Evolutionary conservation across 2,329 filamentous ascomycete genomes (phyloP), one percentile per base, ranked within the genome.

Genomic region (Metarhizium album): DNA sequence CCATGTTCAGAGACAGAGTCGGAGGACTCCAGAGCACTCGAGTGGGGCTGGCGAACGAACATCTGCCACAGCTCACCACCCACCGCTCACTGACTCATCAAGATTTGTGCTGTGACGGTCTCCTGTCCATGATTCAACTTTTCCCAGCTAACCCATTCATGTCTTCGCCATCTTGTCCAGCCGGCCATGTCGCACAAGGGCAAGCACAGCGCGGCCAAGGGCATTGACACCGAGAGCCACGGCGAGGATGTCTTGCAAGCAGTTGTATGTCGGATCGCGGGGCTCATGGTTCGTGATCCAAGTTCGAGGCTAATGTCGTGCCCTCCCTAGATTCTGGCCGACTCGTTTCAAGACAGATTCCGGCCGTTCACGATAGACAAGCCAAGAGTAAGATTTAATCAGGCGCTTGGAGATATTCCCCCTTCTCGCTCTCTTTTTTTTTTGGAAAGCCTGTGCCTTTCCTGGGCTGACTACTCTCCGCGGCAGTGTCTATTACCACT

Each of bases 321-420:
- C 49, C 24, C 43, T 57, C 16, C 33, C 22, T 45, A 93, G 86
- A 78, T 98, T 53, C 82, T 98, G 57, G 87, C 91, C 57, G 93
- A 98, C 74, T 90, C 89, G 1, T 98, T 95, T 66, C 90, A 97
- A 68, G 90, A 89, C 46, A 78, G 89, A 66, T 98, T 95, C 70
- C 81, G 78, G 59, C 93, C 93, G 0, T 93, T 97, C 64, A 91
- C 90, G 0, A 72, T 94, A 52, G 87, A 95, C 65, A 86, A 80
- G 58, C 93, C 93, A 63, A 80, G 93, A 75, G 89, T 93, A 53
- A 46, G 53, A 11, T 46, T n/a, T n/a, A n/a, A n/a, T n/a, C n/a
- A n/a, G n/a, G n/a, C n/a, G n/a, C n/a, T n/a, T n/a, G n/a, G n/a
- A n/a, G n/a, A n/a, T n/a, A n/a, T n/a, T n/a, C n/a, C n/a, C n/a